phyloP scores from a whole-genome alignment of 148 eudicot genomes.

The Rheum nobile region DNA sequence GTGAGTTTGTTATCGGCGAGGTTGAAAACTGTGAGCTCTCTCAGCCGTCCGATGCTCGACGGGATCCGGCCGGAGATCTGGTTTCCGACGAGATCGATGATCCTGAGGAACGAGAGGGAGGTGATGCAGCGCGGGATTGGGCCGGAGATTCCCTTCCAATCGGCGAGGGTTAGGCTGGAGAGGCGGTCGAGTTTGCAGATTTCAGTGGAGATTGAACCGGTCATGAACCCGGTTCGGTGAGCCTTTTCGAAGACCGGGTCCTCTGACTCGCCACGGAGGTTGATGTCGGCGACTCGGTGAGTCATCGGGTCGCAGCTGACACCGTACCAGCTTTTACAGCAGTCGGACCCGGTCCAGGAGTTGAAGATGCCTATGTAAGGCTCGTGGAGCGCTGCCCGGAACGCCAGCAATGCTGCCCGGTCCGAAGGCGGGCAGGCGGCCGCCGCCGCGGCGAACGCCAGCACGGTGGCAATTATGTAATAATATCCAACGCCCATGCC shows the following conservation, averaged over 20 bases:
- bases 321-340: conserved; percentile 78
- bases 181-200: conserved; percentile 61
- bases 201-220: conserved; percentile 52
- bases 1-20: conserved; percentile 39
- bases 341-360: conserved; percentile 75
- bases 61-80: conserved; percentile 54
- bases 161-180: conserved; percentile 61
- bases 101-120: conserved; percentile 37
- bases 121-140: conserved; percentile 50
- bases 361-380: conserved; percentile 69
- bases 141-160: conserved; percentile 91
- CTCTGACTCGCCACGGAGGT: conserved; percentile 84
- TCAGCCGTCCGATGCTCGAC: conserved; percentile 35
- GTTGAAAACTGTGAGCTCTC: conserved; percentile 23
- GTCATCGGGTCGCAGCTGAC: conserved; percentile 56
- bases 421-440: conserved; percentile 68
- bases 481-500: conserved; percentile 10
- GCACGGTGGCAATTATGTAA: conserved; percentile 17
- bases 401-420: conserved; percentile 56
- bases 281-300: conserved; percentile 64
- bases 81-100: conserved; percentile 66
- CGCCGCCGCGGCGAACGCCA: conserved; percentile 17
- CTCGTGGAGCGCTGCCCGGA: conserved; percentile 53
- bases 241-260: conserved; percentile 60
- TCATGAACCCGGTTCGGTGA: conserved; percentile 79